phyloP scores from a whole-genome alignment of 2,329 filamentous ascomycete genomes.

The Parastagonospora nodorum region DNA sequence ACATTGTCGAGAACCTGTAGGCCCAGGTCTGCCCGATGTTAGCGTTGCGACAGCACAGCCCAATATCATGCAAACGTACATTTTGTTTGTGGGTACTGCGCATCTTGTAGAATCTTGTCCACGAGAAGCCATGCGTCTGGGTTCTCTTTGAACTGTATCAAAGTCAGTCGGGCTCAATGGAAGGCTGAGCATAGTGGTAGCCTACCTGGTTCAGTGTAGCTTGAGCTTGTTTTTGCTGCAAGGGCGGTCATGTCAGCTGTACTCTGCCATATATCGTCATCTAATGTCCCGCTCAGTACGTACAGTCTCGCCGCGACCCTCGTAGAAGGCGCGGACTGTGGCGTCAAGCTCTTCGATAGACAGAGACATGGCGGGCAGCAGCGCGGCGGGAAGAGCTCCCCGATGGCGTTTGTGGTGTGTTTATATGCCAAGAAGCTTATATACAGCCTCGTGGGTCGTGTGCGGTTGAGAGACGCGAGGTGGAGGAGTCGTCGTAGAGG shows the following conservation, averaged over 20 bases:
- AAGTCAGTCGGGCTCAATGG: slow-evolving; percentile 20
- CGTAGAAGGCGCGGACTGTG: slow-evolving; percentile 96
- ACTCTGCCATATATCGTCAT: slow-evolving; percentile 34
- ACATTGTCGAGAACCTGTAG: slow-evolving; percentile 97
- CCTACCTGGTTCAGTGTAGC: slow-evolving; percentile 88
- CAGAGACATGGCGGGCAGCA: slow-evolving; percentile 60
- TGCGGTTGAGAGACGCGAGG: slow-evolving; percentile 12
- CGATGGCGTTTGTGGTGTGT: slow-evolving; percentile 28
- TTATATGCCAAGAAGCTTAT: slow-evolving; percentile 26
- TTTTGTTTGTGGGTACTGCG: slow-evolving; percentile 94
- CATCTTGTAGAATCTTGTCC: slow-evolving; percentile 93
- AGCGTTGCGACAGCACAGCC: slow-evolving; percentile 29
- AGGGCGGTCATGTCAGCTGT: slow-evolving; percentile 35
- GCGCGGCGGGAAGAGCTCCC: slow-evolving; percentile 42
- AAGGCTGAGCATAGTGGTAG: slow-evolving; percentile 13
- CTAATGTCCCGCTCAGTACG: slow-evolving; percentile 39
- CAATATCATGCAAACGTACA: slow-evolving; percentile 61
- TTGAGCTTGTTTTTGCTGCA: slow-evolving; percentile 94
- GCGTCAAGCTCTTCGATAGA: slow-evolving; percentile 94
- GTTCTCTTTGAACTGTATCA: slow-evolving; percentile 90
- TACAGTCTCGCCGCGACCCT: slow-evolving; percentile 92
- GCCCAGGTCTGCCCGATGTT: slow-evolving; percentile 71
- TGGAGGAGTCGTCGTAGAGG: slow-evolving; percentile 8
- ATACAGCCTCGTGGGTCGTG: slow-evolving; percentile 11
- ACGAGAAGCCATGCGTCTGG: slow-evolving; percentile 97